phyloP scores from a whole-genome alignment of 2,329 filamentous ascomycete genomes.

The Shiraia bambusicola region DNA sequence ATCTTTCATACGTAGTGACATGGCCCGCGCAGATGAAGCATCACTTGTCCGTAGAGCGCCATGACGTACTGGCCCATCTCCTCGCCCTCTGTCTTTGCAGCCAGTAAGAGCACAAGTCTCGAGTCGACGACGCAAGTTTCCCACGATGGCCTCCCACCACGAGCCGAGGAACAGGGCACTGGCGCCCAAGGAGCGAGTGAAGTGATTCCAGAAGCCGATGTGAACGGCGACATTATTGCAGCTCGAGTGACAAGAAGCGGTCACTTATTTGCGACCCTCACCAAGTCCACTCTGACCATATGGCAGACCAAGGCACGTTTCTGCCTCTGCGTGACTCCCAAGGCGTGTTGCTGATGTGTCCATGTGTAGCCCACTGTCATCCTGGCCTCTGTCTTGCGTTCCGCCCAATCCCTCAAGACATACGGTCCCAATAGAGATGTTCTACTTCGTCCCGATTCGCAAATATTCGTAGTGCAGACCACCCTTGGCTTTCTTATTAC shows the following conservation, averaged over 20 bases:
- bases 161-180: slow-evolving; percentile 13
- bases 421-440: slow-evolving; percentile 87
- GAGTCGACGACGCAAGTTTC: slow-evolving; percentile 58
- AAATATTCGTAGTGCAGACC: slow-evolving; percentile 89
- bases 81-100: slow-evolving; percentile 79
- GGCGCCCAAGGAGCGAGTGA: slow-evolving; percentile 3
- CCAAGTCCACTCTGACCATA: slow-evolving; percentile 79
- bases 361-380: slow-evolving; percentile 76
- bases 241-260: slow-evolving; percentile 77
- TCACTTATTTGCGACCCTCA: slow-evolving; percentile 85
- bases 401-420: slow-evolving; percentile 71
- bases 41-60: slow-evolving; percentile 42
- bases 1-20: slow-evolving; percentile 29
- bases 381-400: slow-evolving; percentile 81
- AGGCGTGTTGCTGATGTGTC: slow-evolving; percentile 23
- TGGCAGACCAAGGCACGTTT: slow-evolving; percentile 87
- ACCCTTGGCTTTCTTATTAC: slow-evolving; percentile 85
- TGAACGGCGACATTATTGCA: slow-evolving; percentile 69
- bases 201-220: slow-evolving; percentile 30
- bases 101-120: slow-evolving; percentile 64
- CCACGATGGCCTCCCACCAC: slow-evolving; percentile 57
- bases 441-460: slow-evolving; percentile 84
- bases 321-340: slow-evolving; percentile 8
- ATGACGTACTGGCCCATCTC: slow-evolving; percentile 91
- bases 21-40: slow-evolving; percentile 42